These are phyloP conservation scores for Phytophthora boehmeriae DNA, from an alignment of 352 stramenopile genomes.

Conservation along the genomic window DNA sequence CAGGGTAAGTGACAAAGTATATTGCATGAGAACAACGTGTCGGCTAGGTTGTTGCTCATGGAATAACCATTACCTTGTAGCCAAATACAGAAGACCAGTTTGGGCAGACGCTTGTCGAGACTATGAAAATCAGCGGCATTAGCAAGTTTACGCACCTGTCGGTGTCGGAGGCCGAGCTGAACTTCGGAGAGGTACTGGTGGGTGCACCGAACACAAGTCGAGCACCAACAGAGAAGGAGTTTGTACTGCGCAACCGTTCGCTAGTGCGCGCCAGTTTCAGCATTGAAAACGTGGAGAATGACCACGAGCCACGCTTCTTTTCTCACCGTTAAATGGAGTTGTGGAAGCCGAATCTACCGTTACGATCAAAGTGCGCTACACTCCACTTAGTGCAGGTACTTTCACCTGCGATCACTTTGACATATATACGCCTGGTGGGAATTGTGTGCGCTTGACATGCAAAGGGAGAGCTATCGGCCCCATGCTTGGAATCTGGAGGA, in stretches of 20 bases:
- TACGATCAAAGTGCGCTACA: conserved; percentile 80
- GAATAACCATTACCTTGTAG: conserved; percentile 17
- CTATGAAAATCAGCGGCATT: conserved; percentile 89
- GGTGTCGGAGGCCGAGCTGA: conserved; percentile 75
- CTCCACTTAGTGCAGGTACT: conserved; percentile 77
- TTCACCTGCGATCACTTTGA: conserved; percentile 93
- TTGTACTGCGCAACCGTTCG: conserved; percentile 90
- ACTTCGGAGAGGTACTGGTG: conserved; percentile 88
- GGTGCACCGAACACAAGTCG: conserved; percentile 46
- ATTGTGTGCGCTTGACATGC: conserved; percentile 78
- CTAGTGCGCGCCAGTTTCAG: conserved; percentile 88
- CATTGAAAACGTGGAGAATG: conserved; percentile 75
- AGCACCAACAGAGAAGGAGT: conserved; percentile 70
- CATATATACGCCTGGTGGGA: conserved; percentile 89
- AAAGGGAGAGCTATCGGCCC: conserved; percentile 70
- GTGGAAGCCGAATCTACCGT: conserved; percentile 77
- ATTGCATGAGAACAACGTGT: no score
- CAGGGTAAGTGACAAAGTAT: conserved; percentile 44
- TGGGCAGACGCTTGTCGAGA: conserved; percentile 37
- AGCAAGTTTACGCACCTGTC: conserved; percentile 91
- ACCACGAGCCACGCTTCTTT: conserved; percentile 89
- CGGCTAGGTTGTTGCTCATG: no score
- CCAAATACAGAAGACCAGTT: conserved; percentile 32
- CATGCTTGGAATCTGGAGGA: conserved; percentile 80
- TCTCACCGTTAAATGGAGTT: conserved; percentile 70